Evolutionary conservation across 116 monocot genomes (phyloP).

Genomic region (Cymodocea nodosa): DNA sequence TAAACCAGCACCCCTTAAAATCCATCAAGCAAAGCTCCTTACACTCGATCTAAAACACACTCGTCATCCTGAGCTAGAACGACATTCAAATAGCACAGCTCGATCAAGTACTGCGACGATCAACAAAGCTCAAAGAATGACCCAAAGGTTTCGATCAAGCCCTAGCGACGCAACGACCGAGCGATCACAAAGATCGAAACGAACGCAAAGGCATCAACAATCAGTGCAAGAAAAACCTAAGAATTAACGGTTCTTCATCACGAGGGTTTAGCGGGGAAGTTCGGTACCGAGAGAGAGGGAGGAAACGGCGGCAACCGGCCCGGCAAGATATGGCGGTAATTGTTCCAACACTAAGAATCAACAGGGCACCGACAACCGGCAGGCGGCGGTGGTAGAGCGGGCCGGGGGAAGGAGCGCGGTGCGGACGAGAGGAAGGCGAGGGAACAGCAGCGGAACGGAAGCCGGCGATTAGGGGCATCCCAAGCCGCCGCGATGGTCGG

Average conservation of each 20-base stretch:
- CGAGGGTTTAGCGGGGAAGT: background rate
- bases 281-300: background rate
- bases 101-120: too few relatives aligned
- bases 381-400: constrained; percentile 9
- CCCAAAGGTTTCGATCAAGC: too few relatives aligned
- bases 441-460: background rate
- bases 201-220: background rate
- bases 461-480: background rate
- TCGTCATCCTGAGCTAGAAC: too few relatives aligned
- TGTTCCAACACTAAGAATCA: constrained; percentile 19
- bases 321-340: constrained; percentile 13
- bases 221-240: too few relatives aligned
- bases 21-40: too few relatives aligned
- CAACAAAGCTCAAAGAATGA: too few relatives aligned
- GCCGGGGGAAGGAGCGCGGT: background rate
- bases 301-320: constrained; percentile 6
- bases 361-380: constrained; percentile 16
- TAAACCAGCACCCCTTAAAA: too few relatives aligned
- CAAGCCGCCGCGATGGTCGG: background rate
- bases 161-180: background rate
- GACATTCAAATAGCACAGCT: too few relatives aligned
- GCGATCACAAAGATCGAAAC: background rate
- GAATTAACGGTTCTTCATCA: too few relatives aligned
- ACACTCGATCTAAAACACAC: too few relatives aligned
- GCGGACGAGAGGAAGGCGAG: background rate